phyloP scores from a whole-genome alignment of 768 basidiomycete species.

The Pulveroboletus frians region DNA sequence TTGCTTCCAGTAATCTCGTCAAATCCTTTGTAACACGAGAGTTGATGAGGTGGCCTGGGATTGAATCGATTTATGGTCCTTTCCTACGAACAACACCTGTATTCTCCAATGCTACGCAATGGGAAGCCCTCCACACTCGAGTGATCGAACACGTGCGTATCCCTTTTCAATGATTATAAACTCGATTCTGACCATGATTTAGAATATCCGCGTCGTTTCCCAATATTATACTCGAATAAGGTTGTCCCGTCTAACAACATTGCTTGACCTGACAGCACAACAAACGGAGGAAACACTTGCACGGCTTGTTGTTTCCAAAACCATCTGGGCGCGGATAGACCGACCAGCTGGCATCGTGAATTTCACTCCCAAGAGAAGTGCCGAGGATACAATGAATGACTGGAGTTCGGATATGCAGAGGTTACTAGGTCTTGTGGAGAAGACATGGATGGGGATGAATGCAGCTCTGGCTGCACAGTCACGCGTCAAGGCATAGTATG shows the following conservation, averaged over 20 bases:
- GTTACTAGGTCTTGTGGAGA: slow-evolving; percentile 86
- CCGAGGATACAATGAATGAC: slow-evolving; percentile 95
- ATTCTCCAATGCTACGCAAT: slow-evolving; percentile 72
- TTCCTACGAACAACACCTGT: slow-evolving; percentile 77
- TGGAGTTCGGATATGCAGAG: slow-evolving; percentile 98
- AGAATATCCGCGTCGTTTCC: slow-evolving; percentile 96
- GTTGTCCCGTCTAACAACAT: slow-evolving; percentile 70
- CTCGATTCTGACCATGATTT: slow-evolving; percentile 4
- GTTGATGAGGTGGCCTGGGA: slow-evolving; percentile 96
- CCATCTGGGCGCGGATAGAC: slow-evolving; percentile 92
- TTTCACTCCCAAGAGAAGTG: slow-evolving; percentile 76
- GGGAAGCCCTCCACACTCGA: slow-evolving; percentile 93
- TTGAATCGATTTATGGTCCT: slow-evolving; percentile 81
- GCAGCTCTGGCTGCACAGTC: slow-evolving; percentile 83
- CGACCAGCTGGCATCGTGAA: slow-evolving; percentile 84
- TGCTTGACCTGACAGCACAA: slow-evolving; percentile 78
- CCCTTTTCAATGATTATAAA: neutral
- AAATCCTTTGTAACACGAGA: slow-evolving; percentile 93
- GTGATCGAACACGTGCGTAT: slow-evolving; percentile 91
- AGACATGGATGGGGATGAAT: slow-evolving; percentile 98
- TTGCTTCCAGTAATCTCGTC: slow-evolving; percentile 67
- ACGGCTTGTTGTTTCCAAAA: slow-evolving; percentile 85
- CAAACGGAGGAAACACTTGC: slow-evolving; percentile 88
- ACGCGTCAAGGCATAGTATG: slow-evolving; percentile 41
- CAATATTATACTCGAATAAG: slow-evolving; percentile 95